A percentile compares a stretch with the other conserved stretches of the same genome.
phyloP scores from a whole-genome alignment of 805 yeast genomes.

The Kuraishia borneana region DNA sequence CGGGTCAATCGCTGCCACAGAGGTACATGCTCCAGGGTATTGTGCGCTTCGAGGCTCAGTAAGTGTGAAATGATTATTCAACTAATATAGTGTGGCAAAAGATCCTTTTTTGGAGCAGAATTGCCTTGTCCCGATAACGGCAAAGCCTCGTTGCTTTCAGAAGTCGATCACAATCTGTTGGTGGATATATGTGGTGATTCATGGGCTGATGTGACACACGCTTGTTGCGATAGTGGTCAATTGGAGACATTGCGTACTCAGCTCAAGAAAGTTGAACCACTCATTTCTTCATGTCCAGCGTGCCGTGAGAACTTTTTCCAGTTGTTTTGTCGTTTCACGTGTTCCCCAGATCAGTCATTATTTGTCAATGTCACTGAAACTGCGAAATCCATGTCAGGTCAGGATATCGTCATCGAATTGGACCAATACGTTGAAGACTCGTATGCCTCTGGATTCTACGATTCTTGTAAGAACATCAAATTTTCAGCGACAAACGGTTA shows the following conservation, averaged over 20 bases:
- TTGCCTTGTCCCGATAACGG: constrained; percentile 66
- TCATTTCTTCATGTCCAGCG: constrained; percentile 90
- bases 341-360: constrained; percentile 72
- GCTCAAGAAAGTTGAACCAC: constrained; percentile 63
- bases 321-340: constrained; percentile 79
- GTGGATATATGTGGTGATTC: constrained; percentile 62
- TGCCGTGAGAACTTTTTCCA: constrained; percentile 78
- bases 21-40: constrained; percentile 26
- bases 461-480: constrained; percentile 82
- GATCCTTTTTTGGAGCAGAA: constrained; percentile 62
- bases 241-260: constrained; percentile 41
- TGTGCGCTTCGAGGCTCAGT: constrained; percentile 45
- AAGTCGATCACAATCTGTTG: constrained; percentile 32
- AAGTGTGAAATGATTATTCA: constrained; percentile 2
- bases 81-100: constrained; percentile 58
- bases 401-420: constrained; percentile 59
- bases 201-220: constrained; percentile 34
- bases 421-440: constrained; percentile 46
- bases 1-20: constrained; percentile 2
- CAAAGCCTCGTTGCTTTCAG: constrained; percentile 34
- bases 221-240: constrained; percentile 70
- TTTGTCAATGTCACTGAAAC: constrained; percentile 60
- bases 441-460: constrained; percentile 57
- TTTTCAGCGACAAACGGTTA: constrained; percentile 91
- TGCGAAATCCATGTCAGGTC: constrained; percentile 34